Percentiles rank a stretch among this genome's conserved stretches.
phyloP scores from a whole-genome alignment of 805 yeast genomes.

The Lipomyces starkeyi region DNA sequence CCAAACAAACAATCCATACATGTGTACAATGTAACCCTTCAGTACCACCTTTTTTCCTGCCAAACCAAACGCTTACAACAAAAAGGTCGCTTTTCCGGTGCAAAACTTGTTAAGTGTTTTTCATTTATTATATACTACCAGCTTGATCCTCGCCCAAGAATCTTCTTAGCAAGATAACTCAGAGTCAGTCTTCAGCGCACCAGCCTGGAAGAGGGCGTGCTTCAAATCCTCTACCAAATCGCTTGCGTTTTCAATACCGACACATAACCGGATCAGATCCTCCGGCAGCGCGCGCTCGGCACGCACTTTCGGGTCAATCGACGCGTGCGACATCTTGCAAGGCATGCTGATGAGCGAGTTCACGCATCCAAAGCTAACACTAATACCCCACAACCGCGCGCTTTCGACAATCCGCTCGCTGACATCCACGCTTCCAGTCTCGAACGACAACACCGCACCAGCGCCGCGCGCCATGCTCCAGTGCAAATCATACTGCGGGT shows the following conservation, averaged over 20 bases:
- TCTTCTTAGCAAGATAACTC: background rate
- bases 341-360: constrained; percentile 93
- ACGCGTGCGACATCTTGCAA: constrained; percentile 96
- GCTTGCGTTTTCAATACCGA: constrained; percentile 84
- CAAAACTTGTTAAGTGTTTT: background rate
- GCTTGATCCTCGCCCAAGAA: background rate
- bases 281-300: constrained; percentile 90
- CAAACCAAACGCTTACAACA: background rate
- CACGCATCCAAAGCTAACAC: constrained; percentile 94
- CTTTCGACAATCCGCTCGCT: constrained; percentile 76
- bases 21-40: background rate
- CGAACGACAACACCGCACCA: constrained; percentile 89
- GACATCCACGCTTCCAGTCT: constrained; percentile 74
- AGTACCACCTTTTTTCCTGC: no score
- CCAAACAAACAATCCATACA: background rate
- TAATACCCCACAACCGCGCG: constrained; percentile 80
- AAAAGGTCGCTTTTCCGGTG: background rate
- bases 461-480: constrained; percentile 77
- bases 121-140: background rate
- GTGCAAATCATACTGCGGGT: constrained; percentile 83
- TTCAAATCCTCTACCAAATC: constrained; percentile 85
- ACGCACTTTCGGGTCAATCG: constrained; percentile 86
- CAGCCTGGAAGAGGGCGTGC: constrained; percentile 70
- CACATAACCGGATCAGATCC: constrained; percentile 85
- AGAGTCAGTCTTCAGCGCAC: constrained; percentile 50